These are phyloP conservation scores for Pontederia paniculata DNA, from an alignment of 176 grass and related monocot genomes.

Conservation along the genomic window DNA sequence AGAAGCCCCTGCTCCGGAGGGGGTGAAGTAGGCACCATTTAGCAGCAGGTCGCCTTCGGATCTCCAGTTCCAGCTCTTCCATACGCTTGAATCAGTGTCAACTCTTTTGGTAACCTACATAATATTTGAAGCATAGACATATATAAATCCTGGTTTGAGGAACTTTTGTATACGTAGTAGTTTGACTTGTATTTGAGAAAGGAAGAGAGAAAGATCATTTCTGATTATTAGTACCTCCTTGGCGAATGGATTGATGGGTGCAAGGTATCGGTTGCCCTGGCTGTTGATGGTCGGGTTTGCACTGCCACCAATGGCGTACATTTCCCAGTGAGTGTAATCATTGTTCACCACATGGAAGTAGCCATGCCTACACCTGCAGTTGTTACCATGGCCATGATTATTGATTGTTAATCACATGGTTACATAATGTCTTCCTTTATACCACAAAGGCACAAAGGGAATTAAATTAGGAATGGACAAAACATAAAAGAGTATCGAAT, in stretches of 20 bases:
- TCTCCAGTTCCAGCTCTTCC: constrained; percentile 3
- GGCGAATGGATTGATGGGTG: constrained; percentile 20
- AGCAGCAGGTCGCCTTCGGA: neutral
- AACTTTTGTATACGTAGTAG: too few relatives aligned
- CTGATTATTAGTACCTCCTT: constrained; percentile 23
- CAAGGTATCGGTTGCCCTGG: constrained; percentile 39
- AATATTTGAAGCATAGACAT: neutral
- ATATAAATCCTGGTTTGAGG: neutral
- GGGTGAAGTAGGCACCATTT: constrained; percentile 1
- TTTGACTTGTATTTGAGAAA: neutral
- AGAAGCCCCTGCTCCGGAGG: neutral
- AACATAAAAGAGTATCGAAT: too few relatives aligned
- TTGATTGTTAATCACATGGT: neutral
- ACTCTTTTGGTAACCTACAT: neutral
- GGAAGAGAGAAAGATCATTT: neutral
- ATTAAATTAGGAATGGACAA: too few relatives aligned
- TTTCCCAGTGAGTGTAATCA: constrained; percentile 43
- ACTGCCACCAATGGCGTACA: constrained; percentile 41
- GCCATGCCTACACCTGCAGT: constrained; percentile 34
- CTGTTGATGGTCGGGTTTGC: constrained; percentile 38
- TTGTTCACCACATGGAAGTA: constrained; percentile 43
- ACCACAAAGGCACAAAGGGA: too few relatives aligned
- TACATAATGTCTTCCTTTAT: too few relatives aligned
- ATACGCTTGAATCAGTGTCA: neutral
- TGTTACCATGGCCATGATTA: neutral